Base-by-base conservation (phyloP, 2,329 filamentous ascomycete genomes). In the Pestalotiopsis sp. region DNA sequence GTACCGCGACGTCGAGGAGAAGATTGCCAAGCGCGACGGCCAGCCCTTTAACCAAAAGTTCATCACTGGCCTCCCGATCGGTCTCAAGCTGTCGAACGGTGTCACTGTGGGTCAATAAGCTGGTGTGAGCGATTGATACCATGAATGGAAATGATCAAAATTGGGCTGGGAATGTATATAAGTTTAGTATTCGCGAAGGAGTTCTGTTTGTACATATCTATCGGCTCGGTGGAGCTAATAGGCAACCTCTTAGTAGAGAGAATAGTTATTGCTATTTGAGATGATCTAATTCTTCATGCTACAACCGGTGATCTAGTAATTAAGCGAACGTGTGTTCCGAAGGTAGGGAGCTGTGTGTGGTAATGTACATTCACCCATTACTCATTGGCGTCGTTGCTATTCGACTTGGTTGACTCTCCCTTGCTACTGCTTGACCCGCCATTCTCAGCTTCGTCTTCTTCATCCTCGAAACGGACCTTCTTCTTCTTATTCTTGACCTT, bases 51-150 rank as follows among this genome's bases (percentile, higher is more conserved):
- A 41, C n/a, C 52, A 41, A 38, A 66, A 66, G 52, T 59, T 59
- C 64, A 59, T 41, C 31, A 66, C 17, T 45, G 64, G 56, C 11
- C 64, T 66, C 17, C 56, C 52, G 9, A 36, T 66, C 12, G 64
- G 64, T n/a, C 64, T 66, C 52, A 59, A 66, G 64, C 49, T 66
- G 31, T 66, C 64, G 14, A 66, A 66, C n/a, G 56, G 64, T 60
- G 52, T 66, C 11, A 59, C 23, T 59, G 31, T 58, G 20, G 36
- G 62, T 6, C 31, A 49, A 49, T 49, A 68, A 36, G 31, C 45
- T 23, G 31, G 27, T 62, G 27, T 13, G 57, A 59, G 27, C 23
- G 27, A 36, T 14, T 36, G 31, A 36, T 36, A 36, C 31, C 31
- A 36, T 36, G 31, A 9, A 36, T 36, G 31, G 31, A 36, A 36